These are phyloP conservation scores for Trametes gibbosa DNA, from an alignment of 768 basidiomycete species.

Conservation along the genomic window DNA sequence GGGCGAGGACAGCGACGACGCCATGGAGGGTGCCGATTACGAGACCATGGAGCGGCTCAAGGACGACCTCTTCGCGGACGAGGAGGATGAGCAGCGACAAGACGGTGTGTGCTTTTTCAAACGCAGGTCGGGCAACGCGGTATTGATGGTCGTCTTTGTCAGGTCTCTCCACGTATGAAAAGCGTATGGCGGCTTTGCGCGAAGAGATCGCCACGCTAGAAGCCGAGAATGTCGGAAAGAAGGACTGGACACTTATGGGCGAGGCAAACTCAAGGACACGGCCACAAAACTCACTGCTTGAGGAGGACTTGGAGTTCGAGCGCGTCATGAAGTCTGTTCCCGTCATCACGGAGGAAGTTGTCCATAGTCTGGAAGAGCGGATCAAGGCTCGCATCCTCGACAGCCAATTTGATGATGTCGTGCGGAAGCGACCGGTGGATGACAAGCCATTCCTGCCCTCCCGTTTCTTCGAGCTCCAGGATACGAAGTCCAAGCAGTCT, in stretches of 20 bases:
- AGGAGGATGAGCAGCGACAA: slow-evolving; percentile 44
- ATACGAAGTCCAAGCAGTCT: slow-evolving; percentile 82
- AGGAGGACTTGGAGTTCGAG: slow-evolving; percentile 95
- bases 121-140: not conserved
- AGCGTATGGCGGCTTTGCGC: slow-evolving; percentile 66
- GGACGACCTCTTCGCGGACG: slow-evolving; percentile 77
- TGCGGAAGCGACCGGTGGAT: slow-evolving; percentile 73
- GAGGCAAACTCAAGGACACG: slow-evolving; percentile 81
- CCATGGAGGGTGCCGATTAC: slow-evolving; percentile 23
- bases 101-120: slow-evolving; percentile 10
- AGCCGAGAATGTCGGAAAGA: slow-evolving; percentile 79
- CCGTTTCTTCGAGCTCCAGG: slow-evolving; percentile 82
- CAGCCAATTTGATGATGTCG: slow-evolving; percentile 86
- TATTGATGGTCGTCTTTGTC: not conserved
- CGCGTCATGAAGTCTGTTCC: slow-evolving; percentile 84
- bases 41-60: slow-evolving; percentile 68
- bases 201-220: slow-evolving; percentile 83
- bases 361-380: slow-evolving; percentile 78
- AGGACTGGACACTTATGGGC: slow-evolving; percentile 92
- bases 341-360: slow-evolving; percentile 84
- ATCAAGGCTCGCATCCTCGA: slow-evolving; percentile 90
- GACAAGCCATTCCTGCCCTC: slow-evolving; percentile 92
- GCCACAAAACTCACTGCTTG: slow-evolving; percentile 88
- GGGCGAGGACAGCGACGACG: no score
- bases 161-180: slow-evolving; percentile 79